These are phyloP conservation scores for Arthrobotrys musiformis DNA, from an alignment of 2,329 filamentous ascomycete genomes.

Conservation along the genomic window DNA sequence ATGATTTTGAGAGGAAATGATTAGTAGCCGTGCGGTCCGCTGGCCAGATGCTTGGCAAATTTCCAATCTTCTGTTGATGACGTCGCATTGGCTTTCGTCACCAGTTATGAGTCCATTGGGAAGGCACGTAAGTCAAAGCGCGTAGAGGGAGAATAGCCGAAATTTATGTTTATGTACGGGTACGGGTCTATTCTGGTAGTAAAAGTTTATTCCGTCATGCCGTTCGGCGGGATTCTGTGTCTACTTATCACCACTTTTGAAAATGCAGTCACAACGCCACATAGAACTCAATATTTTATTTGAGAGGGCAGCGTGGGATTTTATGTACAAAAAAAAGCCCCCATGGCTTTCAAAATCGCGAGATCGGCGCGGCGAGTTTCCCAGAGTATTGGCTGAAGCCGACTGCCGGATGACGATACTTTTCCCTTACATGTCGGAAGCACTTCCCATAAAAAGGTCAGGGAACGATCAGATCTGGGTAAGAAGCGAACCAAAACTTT, in stretches of 20 bases:
- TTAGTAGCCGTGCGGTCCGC: background rate
- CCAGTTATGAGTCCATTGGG: background rate
- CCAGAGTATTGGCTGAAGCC: background rate
- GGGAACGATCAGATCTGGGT: background rate
- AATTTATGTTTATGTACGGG: too few relatives aligned
- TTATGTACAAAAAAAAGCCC: background rate
- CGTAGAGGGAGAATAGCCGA: too few relatives aligned
- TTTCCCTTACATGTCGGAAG: conserved; percentile 1
- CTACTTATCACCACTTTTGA: too few relatives aligned
- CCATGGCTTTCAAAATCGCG: background rate
- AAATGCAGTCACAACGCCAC: too few relatives aligned
- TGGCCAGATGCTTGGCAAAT: background rate
- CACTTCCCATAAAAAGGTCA: background rate
- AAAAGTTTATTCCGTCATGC: too few relatives aligned
- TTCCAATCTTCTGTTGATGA: background rate
- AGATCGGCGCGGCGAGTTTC: background rate
- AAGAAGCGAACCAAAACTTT: background rate
- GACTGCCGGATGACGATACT: conserved; percentile 2
- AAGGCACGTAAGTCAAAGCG: background rate
- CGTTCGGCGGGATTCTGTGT: too few relatives aligned
- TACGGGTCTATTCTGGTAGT: too few relatives aligned
- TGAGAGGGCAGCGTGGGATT: too few relatives aligned
- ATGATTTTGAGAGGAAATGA: background rate
- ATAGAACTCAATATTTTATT: too few relatives aligned
- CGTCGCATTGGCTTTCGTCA: background rate